Conservation (phyloP, 23 red algal species). For the Gracilaria gracilis region DNA sequence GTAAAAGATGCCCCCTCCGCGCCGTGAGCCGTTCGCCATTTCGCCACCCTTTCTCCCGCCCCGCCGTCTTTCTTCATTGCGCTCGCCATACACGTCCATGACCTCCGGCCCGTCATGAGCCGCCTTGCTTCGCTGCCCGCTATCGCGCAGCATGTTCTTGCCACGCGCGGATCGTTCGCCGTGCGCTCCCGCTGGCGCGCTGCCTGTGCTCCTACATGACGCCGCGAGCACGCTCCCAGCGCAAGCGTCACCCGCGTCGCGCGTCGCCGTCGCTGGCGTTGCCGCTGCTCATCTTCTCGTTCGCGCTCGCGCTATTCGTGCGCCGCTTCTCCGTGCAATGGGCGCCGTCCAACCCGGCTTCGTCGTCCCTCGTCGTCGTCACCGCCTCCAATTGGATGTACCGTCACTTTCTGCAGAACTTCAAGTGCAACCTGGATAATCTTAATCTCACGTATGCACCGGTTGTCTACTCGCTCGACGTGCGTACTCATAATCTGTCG, state of each 20-base stretch:
- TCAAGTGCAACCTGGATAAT: conserved; percentile 51
- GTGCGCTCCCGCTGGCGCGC: no score
- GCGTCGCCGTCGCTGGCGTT: not conserved
- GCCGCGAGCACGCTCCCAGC: not conserved
- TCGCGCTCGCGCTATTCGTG: not conserved
- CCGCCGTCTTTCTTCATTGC: no score
- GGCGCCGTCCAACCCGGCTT: not conserved
- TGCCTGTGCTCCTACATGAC: not conserved
- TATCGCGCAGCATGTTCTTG: no score
- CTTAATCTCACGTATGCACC: conserved; percentile 11
- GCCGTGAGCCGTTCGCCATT: no score
- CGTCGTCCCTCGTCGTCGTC: conserved; percentile 16
- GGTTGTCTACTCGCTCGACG: conserved; percentile 49
- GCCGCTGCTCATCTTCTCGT: not conserved
- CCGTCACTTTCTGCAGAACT: conserved; percentile 44
- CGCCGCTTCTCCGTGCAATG: not conserved
- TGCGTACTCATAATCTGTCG: conserved; percentile 33
- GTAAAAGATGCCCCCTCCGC: no score
- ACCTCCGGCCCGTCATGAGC: no score
- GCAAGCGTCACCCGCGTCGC: not conserved
- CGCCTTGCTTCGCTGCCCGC: no score
- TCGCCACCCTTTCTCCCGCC: no score
- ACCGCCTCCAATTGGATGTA: conserved; percentile 59
- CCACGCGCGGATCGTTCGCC: no score
- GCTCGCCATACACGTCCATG: no score